Percentiles rank a stretch among this genome's conserved stretches.
Conservation (phyloP, 495 filamentous ascomycete species). For the Hypoxylon fragiforme region DNA sequence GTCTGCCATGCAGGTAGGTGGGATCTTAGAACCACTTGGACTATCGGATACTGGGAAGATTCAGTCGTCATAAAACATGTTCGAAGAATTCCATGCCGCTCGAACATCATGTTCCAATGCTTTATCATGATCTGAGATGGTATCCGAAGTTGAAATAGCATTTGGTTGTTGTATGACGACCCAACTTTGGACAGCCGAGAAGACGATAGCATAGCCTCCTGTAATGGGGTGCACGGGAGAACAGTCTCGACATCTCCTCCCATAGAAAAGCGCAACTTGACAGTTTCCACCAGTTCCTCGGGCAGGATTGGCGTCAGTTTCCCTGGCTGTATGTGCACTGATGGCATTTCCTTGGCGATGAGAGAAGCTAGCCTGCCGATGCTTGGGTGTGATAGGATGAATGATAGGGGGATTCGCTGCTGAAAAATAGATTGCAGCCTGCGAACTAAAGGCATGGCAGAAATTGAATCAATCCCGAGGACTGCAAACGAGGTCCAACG, state of each 20-base stretch:
- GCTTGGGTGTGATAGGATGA: conserved; percentile 64
- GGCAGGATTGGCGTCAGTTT: conserved; percentile 39
- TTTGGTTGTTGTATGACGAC: conserved; percentile 48
- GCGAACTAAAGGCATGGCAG: conserved; percentile 68
- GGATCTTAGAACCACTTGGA: conserved; percentile 58
- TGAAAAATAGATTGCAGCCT: conserved; percentile 48
- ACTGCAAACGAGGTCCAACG: conserved; percentile 50
- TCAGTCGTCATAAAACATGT: conserved; percentile 64
- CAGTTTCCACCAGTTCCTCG: conserved; percentile 35
- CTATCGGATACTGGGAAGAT: conserved; percentile 52
- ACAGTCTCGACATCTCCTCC: conserved; percentile 54
- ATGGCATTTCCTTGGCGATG: conserved; percentile 3
- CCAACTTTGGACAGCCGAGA: conserved; percentile 33
- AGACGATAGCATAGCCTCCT: conserved; percentile 77
- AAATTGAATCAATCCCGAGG: conserved; percentile 80
- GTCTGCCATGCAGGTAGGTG: conserved; percentile 40
- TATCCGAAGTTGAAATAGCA: conserved; percentile 42
- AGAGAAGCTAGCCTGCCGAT: conserved; percentile 56
- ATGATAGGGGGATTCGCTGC: conserved; percentile 58
- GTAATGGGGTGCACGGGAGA: conserved; percentile 78
- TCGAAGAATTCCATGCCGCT: conserved; percentile 65
- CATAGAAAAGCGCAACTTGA: conserved; percentile 38
- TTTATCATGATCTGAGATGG: conserved; percentile 30
- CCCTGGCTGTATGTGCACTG: background rate
- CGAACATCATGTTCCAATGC: conserved; percentile 56